phyloP scores from a whole-genome alignment of 2,329 filamentous ascomycete species.

The Ophiostoma novo-ulmi region DNA sequence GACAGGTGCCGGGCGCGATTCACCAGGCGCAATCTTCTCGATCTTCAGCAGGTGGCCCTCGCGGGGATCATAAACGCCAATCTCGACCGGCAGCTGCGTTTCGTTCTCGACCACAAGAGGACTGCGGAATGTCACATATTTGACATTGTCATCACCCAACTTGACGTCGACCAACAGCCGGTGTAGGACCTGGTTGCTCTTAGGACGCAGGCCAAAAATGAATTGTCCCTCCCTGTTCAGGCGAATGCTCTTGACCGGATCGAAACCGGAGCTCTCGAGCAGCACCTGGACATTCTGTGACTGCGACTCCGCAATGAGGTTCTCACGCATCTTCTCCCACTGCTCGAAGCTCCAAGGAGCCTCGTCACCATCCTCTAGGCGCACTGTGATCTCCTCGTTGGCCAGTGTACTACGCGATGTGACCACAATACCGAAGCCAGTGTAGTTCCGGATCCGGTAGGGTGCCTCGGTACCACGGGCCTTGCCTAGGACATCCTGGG shows the following conservation, averaged over 20 bases:
- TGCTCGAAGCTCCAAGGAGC: slow-evolving; percentile 95
- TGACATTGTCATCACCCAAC: slow-evolving; percentile 90
- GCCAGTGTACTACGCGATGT: slow-evolving; percentile 67
- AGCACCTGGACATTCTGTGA: slow-evolving; percentile 71
- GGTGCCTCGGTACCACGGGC: slow-evolving; percentile 86
- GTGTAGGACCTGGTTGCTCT: slow-evolving; percentile 78
- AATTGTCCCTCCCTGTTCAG: slow-evolving; percentile 93
- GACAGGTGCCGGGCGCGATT: slow-evolving; percentile 82
- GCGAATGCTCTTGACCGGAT: slow-evolving; percentile 79
- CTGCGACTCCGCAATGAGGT: slow-evolving; percentile 74
- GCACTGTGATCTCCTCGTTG: slow-evolving; percentile 67
- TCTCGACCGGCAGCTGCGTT: slow-evolving; percentile 90
- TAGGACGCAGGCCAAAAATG: slow-evolving; percentile 81
- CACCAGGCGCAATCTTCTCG: slow-evolving; percentile 92
- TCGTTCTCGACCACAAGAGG: slow-evolving; percentile 91
- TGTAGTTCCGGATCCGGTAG: slow-evolving; percentile 91
- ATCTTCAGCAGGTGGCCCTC: slow-evolving; percentile 92
- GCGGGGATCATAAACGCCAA: slow-evolving; percentile 82
- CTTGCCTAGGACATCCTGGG: slow-evolving; percentile 85
- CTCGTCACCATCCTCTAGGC: slow-evolving; percentile 82
- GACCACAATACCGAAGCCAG: slow-evolving; percentile 82
- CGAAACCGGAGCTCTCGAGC: slow-evolving; percentile 90
- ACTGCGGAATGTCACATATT: slow-evolving; percentile 93
- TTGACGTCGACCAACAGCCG: slow-evolving; percentile 87
- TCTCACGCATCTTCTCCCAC: slow-evolving; percentile 93